phyloP scores from a whole-genome alignment of 148 eudicot genomes.

The Rheum nobile region DNA sequence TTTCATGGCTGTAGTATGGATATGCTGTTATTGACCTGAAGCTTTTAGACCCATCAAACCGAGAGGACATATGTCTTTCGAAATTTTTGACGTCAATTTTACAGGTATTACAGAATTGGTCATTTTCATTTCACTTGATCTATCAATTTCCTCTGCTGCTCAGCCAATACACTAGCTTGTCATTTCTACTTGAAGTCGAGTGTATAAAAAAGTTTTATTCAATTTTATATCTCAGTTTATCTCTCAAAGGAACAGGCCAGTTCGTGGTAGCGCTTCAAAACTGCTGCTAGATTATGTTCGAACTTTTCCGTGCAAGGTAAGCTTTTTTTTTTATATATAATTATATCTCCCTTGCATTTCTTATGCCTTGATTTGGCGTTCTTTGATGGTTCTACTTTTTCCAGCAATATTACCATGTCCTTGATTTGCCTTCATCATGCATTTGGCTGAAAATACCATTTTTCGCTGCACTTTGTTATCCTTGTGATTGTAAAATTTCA shows the following conservation, averaged over 20 bases:
- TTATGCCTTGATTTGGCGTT: background rate
- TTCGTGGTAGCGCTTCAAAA: constrained; percentile 72
- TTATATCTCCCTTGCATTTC: background rate
- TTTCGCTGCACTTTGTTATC: background rate
- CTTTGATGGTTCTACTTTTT: background rate
- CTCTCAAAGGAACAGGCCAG: constrained; percentile 82
- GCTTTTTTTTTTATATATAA: background rate
- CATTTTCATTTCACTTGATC: background rate
- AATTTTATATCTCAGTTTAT: constrained; percentile 41
- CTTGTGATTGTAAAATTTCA: background rate
- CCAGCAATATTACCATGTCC: background rate
- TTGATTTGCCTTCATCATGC: background rate
- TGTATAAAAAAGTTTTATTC: background rate
- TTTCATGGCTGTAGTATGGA: constrained; percentile 52
- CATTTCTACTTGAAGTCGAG: background rate
- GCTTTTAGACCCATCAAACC: constrained; percentile 35
- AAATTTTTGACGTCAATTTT: constrained; percentile 51
- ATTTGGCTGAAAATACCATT: background rate
- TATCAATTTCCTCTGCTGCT: background rate
- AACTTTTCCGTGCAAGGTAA: constrained; percentile 86
- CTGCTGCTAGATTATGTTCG: constrained; percentile 58
- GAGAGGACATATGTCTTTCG: constrained; percentile 49
- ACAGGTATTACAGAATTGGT: constrained; percentile 44
- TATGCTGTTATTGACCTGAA: constrained; percentile 61
- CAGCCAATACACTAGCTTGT: background rate